A percentile compares a stretch with the other conserved stretches of the same genome.
These are phyloP conservation scores for Candida berthetii DNA, from an alignment of 805 yeast genomes.

Conservation along the genomic window DNA sequence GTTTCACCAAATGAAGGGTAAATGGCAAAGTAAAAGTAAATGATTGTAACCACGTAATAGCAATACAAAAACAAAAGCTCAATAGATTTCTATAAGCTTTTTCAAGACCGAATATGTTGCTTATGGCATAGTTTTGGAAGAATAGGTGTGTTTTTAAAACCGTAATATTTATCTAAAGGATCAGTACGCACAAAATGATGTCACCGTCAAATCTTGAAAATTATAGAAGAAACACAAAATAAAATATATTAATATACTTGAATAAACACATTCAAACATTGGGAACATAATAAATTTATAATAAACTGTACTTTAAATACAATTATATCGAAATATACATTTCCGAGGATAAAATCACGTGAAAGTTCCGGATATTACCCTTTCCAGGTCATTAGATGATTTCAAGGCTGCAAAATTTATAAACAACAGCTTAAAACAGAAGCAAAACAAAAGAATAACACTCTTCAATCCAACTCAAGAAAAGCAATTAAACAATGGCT, in stretches of 20 bases:
- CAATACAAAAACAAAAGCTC: too few relatives aligned
- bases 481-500: slow-evolving; percentile 11
- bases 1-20: too few relatives aligned
- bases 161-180: neutral
- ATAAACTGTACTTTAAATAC: neutral
- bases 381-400: neutral
- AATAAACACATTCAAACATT: too few relatives aligned
- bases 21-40: too few relatives aligned
- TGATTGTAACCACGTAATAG: too few relatives aligned
- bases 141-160: neutral
- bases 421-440: neutral
- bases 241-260: too few relatives aligned
- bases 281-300: too few relatives aligned
- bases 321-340: too few relatives aligned
- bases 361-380: neutral
- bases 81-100: too few relatives aligned
- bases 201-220: neutral
- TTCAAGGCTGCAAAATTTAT: neutral
- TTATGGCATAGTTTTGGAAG: neutral
- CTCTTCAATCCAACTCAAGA: too few relatives aligned
- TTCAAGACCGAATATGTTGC: too few relatives aligned
- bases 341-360: neutral
- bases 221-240: too few relatives aligned
- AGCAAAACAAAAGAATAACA: neutral
- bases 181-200: neutral